Percentiles rank a stretch among this genome's conserved stretches.
Evolutionary conservation across 257 asterid genomes (phyloP).

Genomic region (Nicotiana tabacum): DNA sequence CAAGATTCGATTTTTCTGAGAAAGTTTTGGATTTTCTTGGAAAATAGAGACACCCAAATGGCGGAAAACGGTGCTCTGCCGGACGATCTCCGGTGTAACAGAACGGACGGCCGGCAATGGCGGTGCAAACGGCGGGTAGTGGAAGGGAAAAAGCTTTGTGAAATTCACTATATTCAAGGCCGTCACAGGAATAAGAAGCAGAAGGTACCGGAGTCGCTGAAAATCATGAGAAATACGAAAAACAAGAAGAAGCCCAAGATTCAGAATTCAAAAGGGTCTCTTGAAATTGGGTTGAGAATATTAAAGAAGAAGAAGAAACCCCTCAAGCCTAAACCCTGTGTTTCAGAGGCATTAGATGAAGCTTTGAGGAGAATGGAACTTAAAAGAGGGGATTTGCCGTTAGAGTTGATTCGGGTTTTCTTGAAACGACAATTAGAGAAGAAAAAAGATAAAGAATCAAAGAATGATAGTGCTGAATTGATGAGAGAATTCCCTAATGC

Average conservation of each 20-base stretch:
- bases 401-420: constrained; percentile 81
- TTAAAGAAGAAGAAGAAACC: constrained; percentile 33
- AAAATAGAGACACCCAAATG: constrained; percentile 6
- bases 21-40: constrained; percentile 11
- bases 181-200: constrained; percentile 71
- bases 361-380: constrained; percentile 76
- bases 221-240: constrained; percentile 58
- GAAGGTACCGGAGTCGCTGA: constrained; percentile 85
- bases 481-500: constrained; percentile 71
- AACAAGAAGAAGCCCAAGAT: constrained; percentile 36
- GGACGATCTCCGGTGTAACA: constrained; percentile 87
- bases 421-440: constrained; percentile 78
- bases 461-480: constrained; percentile 32
- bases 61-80: constrained; percentile 53
- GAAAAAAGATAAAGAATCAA: constrained; percentile 56
- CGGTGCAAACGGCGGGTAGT: constrained; percentile 77
- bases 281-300: constrained; percentile 30
- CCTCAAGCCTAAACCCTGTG: constrained; percentile 27
- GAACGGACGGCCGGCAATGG: constrained; percentile 99
- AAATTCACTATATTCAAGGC: constrained; percentile 80
- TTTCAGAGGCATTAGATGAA: constrained; percentile 81
- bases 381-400: constrained; percentile 76
- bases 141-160: constrained; percentile 85
- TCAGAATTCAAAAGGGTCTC: constrained; percentile 21
- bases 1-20: not conserved